Evolutionary conservation across 495 filamentous ascomycete genomes (phyloP).

Genomic region (Daldinia loculata): DNA sequence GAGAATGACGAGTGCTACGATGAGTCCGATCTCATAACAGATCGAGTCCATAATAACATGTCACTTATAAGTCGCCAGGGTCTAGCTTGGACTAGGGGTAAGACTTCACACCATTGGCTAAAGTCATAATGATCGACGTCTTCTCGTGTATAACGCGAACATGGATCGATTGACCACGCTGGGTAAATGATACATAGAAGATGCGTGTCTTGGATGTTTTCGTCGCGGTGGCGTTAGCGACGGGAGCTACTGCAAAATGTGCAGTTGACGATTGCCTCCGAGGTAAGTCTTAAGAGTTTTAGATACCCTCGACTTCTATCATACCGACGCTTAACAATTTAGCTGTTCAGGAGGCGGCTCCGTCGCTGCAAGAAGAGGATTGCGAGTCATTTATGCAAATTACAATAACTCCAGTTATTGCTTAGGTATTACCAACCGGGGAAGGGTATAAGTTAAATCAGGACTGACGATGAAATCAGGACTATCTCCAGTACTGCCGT

Average conservation of each 20-base stretch:
- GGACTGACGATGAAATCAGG: background rate
- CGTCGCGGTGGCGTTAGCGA: conserved; percentile 8
- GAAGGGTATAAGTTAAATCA: background rate
- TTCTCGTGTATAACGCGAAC: background rate
- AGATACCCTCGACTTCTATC: background rate
- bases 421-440: conserved; percentile 29
- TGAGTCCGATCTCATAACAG: background rate
- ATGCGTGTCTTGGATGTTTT: conserved; percentile 22
- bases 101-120: conserved; percentile 16
- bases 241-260: conserved; percentile 20
- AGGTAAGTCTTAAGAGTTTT: conserved; percentile 25
- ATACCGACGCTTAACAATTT: conserved; percentile 3
- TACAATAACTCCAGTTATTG: conserved; percentile 41
- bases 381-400: conserved; percentile 42
- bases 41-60: background rate
- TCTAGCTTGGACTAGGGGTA: conserved; percentile 9
- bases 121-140: conserved; percentile 3
- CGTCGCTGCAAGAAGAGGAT: conserved; percentile 36
- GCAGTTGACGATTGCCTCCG: conserved; percentile 33
- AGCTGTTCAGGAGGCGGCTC: conserved; percentile 32
- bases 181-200: conserved; percentile 7
- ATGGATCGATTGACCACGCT: conserved; percentile 7
- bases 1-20: background rate
- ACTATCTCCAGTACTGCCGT: conserved; percentile 16
- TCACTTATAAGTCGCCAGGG: background rate